Evolutionary conservation across 106 monocot genomes (phyloP).

Genomic region (Phalaenopsis aphrodite): DNA sequence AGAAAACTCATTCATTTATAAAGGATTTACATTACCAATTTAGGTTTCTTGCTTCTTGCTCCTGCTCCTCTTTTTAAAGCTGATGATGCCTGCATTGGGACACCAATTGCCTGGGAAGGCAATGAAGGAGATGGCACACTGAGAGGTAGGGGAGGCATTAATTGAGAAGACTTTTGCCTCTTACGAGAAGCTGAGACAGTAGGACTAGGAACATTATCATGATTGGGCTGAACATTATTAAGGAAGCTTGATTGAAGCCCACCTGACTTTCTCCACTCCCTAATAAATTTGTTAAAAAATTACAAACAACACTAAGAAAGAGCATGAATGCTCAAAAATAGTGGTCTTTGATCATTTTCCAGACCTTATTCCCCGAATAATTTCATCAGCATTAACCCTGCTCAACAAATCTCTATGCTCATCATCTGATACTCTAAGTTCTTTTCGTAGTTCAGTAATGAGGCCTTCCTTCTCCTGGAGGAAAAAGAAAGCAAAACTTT

Average conservation of each 20-base stretch:
- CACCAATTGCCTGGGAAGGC: constrained; percentile 34
- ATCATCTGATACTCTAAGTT: constrained; percentile 89
- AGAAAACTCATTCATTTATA: constrained; percentile 1
- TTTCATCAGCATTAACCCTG: constrained; percentile 89
- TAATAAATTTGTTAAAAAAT: constrained; percentile 15
- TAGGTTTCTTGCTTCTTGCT: constrained; percentile 68
- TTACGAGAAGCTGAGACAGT: constrained; percentile 78
- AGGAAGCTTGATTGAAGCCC: constrained; percentile 34
- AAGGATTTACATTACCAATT: constrained; percentile 44
- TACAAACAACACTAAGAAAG: neutral
- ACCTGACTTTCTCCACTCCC: constrained; percentile 80
- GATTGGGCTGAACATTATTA: constrained; percentile 51
- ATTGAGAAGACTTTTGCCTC: constrained; percentile 63
- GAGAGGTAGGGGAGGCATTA: constrained; percentile 52
- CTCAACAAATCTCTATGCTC: constrained; percentile 83
- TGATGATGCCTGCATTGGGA: constrained; percentile 53
- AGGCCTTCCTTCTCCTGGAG: constrained; percentile 92
- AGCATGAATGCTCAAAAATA: neutral
- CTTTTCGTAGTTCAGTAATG: constrained; percentile 95
- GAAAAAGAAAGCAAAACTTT: neutral
- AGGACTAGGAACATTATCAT: constrained; percentile 54
- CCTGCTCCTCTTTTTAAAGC: constrained; percentile 54
- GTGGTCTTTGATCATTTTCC: constrained; percentile 4
- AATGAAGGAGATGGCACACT: constrained; percentile 47
- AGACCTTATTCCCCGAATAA: constrained; percentile 89